phyloP scores from a whole-genome alignment of 805 yeast genomes.

The Debaryomyces castellii region DNA sequence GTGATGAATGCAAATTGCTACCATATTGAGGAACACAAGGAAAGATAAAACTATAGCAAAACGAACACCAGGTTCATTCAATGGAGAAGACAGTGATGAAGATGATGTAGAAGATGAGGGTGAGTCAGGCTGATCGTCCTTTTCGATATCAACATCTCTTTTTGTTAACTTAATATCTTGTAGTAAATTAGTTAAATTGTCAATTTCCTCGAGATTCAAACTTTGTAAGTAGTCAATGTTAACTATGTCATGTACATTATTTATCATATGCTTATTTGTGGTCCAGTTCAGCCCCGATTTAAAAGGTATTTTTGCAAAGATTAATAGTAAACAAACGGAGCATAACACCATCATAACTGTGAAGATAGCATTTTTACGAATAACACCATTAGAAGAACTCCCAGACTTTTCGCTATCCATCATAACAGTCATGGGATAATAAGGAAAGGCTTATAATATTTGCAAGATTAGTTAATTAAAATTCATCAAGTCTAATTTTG shows the following conservation, averaged over 20 bases:
- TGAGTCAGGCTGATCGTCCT: too few relatives aligned
- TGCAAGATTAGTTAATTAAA: neutral
- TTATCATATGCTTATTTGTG: neutral
- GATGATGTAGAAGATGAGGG: neutral
- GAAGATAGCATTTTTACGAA: neutral
- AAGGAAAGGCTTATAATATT: neutral
- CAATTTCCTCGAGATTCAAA: neutral
- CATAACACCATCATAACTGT: neutral
- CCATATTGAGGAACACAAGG: slow-evolving; percentile 31
- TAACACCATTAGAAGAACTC: neutral
- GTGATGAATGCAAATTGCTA: slow-evolving; percentile 40
- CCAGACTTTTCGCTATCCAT: neutral
- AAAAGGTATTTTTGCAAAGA: neutral
- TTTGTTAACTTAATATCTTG: neutral
- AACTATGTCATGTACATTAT: neutral
- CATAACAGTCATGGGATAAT: neutral
- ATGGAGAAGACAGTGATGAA: neutral
- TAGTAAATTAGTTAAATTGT: neutral
- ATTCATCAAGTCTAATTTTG: slow-evolving; percentile 2
- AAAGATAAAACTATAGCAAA: slow-evolving; percentile 35
- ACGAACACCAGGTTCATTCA: slow-evolving; percentile 27
- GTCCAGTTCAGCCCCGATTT: neutral
- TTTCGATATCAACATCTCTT: neutral
- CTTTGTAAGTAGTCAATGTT: neutral
- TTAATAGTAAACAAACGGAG: neutral